Conservation (phyloP, 768 basidiomycete genomes). For the Lentinula boryana region DNA sequence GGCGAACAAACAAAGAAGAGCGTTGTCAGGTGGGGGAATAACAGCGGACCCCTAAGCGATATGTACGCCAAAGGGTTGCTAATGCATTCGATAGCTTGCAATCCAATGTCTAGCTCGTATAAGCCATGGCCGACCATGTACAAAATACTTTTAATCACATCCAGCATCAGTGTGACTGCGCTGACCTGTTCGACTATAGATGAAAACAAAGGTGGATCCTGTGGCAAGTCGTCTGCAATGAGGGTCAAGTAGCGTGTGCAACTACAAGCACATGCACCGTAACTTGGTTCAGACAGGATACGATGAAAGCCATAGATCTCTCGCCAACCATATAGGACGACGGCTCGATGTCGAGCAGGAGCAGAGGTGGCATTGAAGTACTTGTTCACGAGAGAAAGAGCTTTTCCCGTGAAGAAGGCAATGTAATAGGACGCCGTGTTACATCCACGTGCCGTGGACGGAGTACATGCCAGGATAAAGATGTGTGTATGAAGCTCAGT, state of each 20-base stretch:
- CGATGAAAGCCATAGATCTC: background rate
- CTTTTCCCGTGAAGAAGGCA: background rate
- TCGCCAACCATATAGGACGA: background rate
- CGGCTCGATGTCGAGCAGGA: background rate
- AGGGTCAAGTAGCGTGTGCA: background rate
- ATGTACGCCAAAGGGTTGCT: background rate
- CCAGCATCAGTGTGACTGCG: background rate
- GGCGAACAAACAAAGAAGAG: background rate
- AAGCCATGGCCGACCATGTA: background rate
- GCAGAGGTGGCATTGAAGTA: background rate
- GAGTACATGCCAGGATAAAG: background rate
- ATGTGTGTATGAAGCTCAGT: background rate
- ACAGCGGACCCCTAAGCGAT: background rate
- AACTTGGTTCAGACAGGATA: background rate
- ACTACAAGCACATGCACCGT: background rate
- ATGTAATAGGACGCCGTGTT: background rate
- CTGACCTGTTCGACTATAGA: background rate
- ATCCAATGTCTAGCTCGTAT: background rate
- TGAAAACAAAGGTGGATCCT: background rate
- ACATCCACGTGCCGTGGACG: background rate
- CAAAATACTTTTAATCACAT: background rate
- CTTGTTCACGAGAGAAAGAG: background rate
- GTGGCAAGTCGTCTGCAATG: slow-evolving; percentile 2
- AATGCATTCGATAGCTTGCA: background rate
- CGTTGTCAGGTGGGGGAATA: background rate